Percentiles rank a stretch among this genome's conserved stretches.
Evolutionary conservation across 345 rosid genomes (phyloP).

Genomic region (Hibiscus syriacus): DNA sequence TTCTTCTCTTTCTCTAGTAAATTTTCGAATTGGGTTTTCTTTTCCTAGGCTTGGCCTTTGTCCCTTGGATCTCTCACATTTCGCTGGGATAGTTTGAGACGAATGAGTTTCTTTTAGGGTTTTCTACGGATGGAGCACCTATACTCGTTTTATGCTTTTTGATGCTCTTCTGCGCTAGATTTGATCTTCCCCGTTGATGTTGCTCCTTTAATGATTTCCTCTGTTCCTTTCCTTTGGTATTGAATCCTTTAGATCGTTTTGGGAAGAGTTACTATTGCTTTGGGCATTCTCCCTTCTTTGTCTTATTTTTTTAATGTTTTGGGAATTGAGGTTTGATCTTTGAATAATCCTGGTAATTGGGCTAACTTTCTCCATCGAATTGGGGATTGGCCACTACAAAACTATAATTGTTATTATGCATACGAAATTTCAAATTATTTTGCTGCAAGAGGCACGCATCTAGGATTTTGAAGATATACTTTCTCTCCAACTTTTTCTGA

Average conservation of each 20-base stretch:
- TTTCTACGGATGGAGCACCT: not conserved
- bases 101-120: not conserved
- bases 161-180: not conserved
- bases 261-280: too few species aligned
- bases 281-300: not conserved
- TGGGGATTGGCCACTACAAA: not conserved
- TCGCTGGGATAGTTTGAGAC: not conserved
- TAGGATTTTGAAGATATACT: not conserved
- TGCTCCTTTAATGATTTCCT: not conserved
- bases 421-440: not conserved
- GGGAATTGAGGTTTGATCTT: not conserved
- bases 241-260: not conserved
- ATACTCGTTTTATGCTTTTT: not conserved
- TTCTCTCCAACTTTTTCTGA: not conserved
- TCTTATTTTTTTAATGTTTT: not conserved
- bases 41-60: not conserved
- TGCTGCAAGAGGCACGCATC: not conserved
- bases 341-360: not conserved
- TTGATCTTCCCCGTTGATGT: not conserved
- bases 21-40: not conserved
- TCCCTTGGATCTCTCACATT: not conserved
- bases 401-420: not conserved
- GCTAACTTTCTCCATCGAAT: not conserved
- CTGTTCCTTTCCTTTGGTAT: not conserved
- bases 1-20: not conserved